Percentiles rank a stretch among this genome's conserved stretches.
These are phyloP conservation scores for Neopestalotiopsis sp. DNA, from an alignment of 2,329 filamentous ascomycete species.

Conservation along the genomic window DNA sequence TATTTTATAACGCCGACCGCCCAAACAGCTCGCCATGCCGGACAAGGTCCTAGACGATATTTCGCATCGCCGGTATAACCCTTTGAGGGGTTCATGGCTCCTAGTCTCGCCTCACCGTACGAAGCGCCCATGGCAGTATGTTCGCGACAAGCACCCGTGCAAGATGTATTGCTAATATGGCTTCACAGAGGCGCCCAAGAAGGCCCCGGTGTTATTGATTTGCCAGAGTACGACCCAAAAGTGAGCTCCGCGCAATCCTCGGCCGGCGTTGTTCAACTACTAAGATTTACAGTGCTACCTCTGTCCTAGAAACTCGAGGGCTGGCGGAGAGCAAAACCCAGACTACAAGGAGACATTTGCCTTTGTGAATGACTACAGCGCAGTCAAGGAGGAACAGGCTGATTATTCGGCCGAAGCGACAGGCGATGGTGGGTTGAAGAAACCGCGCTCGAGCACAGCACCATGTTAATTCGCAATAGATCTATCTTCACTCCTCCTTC, in stretches of 20 bases:
- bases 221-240: constrained; percentile 82
- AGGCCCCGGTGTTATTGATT: constrained; percentile 65
- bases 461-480: constrained; percentile 49
- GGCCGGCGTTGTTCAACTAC: constrained; percentile 1
- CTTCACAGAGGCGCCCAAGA: constrained; percentile 75
- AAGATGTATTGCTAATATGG: constrained; percentile 4
- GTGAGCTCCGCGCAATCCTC: constrained; percentile 38
- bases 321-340: constrained; percentile 85
- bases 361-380: constrained; percentile 97
- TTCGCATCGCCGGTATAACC: constrained; percentile 93
- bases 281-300: constrained; percentile 76
- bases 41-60: constrained; percentile 90
- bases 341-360: constrained; percentile 86
- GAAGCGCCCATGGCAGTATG: constrained; percentile 97
- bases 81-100: constrained; percentile 86
- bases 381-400: constrained; percentile 90
- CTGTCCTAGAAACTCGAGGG: constrained; percentile 88
- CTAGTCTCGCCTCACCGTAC: constrained; percentile 95
- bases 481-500: constrained; percentile 76
- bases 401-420: constrained; percentile 64
- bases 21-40: constrained; percentile 57
- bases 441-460: not conserved
- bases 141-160: constrained; percentile 23
- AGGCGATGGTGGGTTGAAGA: constrained; percentile 37
- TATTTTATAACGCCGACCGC: not conserved